Evolutionary conservation across 805 yeast genomes (phyloP).

Genomic region (Candida morakotiae): DNA sequence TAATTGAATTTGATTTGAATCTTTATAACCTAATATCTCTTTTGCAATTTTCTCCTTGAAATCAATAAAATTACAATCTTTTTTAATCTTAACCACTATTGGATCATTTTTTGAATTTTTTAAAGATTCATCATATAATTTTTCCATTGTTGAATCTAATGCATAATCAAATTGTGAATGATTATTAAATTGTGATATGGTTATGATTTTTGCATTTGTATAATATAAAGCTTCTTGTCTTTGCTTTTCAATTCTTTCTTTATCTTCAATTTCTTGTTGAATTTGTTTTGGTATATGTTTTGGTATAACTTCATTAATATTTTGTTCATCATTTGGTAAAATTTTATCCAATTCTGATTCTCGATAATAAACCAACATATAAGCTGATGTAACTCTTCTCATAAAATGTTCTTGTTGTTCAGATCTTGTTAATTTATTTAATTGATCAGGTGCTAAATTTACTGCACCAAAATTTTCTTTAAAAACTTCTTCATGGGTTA

Average conservation of each 20-base stretch:
- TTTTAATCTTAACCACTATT: slow-evolving; percentile 46
- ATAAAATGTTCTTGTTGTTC: slow-evolving; percentile 61
- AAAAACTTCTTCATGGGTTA: slow-evolving; percentile 78
- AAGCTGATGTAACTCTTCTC: slow-evolving; percentile 88
- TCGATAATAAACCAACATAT: slow-evolving; percentile 91
- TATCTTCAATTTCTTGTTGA: slow-evolving; percentile 56
- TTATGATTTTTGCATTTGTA: slow-evolving; percentile 51
- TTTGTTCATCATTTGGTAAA: slow-evolving; percentile 55
- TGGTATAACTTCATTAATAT: slow-evolving; percentile 44
- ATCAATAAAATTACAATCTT: slow-evolving; percentile 49
- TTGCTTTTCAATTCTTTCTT: slow-evolving; percentile 52
- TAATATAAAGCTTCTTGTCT: slow-evolving; percentile 55
- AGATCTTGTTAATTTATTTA: slow-evolving; percentile 49
- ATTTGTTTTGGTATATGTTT: slow-evolving; percentile 63
- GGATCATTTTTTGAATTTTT: slow-evolving; percentile 38
- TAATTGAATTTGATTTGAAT: slow-evolving; percentile 40
- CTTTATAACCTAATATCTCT: slow-evolving; percentile 26
- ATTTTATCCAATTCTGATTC: slow-evolving; percentile 54
- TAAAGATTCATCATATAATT: slow-evolving; percentile 47
- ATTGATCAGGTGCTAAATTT: slow-evolving; percentile 44
- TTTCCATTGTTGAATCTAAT: slow-evolving; percentile 49
- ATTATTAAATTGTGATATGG: slow-evolving; percentile 49
- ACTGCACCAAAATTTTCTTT: slow-evolving; percentile 91
- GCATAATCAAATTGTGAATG: slow-evolving; percentile 76
- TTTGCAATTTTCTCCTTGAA: slow-evolving; percentile 49